Conservation (phyloP, 2,329 filamentous ascomycete genomes). For the Diaporthe humulicola region DNA sequence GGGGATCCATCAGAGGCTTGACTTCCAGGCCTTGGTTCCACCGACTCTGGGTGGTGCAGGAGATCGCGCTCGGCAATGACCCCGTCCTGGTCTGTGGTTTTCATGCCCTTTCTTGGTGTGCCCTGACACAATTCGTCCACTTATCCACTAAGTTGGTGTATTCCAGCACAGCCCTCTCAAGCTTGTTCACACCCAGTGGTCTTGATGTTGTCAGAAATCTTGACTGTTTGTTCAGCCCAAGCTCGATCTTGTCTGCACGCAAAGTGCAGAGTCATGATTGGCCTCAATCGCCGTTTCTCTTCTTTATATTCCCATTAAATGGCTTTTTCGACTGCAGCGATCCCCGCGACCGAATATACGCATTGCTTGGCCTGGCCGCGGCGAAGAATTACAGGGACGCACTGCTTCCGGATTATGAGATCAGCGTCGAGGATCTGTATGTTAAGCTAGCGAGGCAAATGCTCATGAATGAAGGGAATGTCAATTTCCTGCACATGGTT, state of each 20-base stretch:
- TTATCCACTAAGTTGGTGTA: neutral
- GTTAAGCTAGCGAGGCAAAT: neutral
- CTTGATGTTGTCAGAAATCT: neutral
- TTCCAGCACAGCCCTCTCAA: too few species aligned
- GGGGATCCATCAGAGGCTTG: neutral
- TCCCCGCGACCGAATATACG: constrained; percentile 15
- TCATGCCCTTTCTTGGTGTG: constrained; percentile 4
- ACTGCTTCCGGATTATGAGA: neutral
- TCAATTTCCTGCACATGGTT: neutral
- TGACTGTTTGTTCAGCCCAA: neutral
- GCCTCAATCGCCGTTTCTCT: neutral
- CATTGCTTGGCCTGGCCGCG: constrained; percentile 1
- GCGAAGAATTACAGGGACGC: neutral
- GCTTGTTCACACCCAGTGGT: too few species aligned
- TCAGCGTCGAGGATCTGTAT: neutral
- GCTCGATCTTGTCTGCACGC: neutral
- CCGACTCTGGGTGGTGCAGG: constrained; percentile 40
- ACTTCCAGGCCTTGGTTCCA: constrained; percentile 34
- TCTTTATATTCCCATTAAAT: neutral
- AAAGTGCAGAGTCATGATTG: neutral
- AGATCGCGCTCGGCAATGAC: constrained; percentile 29
- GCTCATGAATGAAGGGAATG: neutral
- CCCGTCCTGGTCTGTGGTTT: constrained; percentile 17
- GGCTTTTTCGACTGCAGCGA: neutral
- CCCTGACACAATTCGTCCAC: neutral